Conservation (phyloP, 2,329 filamentous ascomycete genomes). For the Aspergillus ustus region DNA sequence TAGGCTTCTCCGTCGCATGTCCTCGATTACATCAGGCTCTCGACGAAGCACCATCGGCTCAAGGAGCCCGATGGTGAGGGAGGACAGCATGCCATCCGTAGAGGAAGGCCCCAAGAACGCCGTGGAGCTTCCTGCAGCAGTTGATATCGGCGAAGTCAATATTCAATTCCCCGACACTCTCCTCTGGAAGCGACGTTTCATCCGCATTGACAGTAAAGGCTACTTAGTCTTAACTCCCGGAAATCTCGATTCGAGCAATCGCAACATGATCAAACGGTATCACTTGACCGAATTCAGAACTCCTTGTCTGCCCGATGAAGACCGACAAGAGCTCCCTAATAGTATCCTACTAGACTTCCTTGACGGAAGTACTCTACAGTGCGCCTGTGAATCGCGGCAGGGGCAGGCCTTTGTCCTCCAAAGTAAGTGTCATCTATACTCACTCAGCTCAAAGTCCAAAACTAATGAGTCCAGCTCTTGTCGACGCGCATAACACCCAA, state of each 20-base stretch:
- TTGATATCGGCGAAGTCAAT: slow-evolving; percentile 87
- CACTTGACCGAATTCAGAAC: slow-evolving; percentile 81
- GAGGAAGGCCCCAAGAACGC: slow-evolving; percentile 24
- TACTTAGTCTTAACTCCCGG: slow-evolving; percentile 79
- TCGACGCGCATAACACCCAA: slow-evolving; percentile 46
- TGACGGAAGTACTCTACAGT: slow-evolving; percentile 66
- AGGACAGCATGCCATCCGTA: slow-evolving; percentile 37
- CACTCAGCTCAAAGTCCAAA: not conserved
- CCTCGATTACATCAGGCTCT: slow-evolving; percentile 58
- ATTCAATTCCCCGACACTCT: slow-evolving; percentile 96
- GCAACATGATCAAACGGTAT: slow-evolving; percentile 74
- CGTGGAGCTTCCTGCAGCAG: slow-evolving; percentile 53
- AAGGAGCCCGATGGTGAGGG: slow-evolving; percentile 41
- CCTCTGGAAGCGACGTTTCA: slow-evolving; percentile 91
- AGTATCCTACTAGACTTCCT: slow-evolving; percentile 70
- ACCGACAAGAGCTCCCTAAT: slow-evolving; percentile 89
- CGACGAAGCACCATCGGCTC: slow-evolving; percentile 53
- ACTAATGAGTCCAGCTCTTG: slow-evolving; percentile 40
- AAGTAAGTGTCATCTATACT: slow-evolving; percentile 44
- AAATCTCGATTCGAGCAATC: slow-evolving; percentile 63
- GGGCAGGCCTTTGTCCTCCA: slow-evolving; percentile 58
- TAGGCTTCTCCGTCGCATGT: slow-evolving; percentile 70
- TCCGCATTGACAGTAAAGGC: slow-evolving; percentile 82
- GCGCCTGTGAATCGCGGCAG: slow-evolving; percentile 62
- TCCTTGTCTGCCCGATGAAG: slow-evolving; percentile 84